Base-by-base conservation (phyloP, 2,329 filamentous ascomycete genomes). In the Colletotrichum chlorophyti region DNA sequence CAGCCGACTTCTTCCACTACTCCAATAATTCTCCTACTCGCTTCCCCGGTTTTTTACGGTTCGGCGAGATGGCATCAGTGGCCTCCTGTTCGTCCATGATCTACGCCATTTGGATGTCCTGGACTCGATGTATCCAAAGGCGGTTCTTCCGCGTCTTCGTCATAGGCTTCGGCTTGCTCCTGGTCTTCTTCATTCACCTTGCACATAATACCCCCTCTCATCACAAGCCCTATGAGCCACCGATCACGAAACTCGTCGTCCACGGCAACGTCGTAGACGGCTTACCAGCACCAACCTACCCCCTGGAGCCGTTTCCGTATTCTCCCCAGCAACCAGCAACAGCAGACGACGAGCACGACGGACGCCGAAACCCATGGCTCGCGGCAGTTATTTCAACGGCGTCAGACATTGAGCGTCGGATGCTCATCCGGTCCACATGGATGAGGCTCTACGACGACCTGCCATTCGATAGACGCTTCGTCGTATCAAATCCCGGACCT, bases 371-470 rank as follows among this genome's bases (percentile, higher is more conserved):
- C 3, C 67, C 69, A 2, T 71, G 69, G 69, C 63, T 71, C 12
- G 64, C 65, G 8, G 67, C 68, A 11, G 68, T 71, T 43, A 70
- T 71, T 24, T 68, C 66, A 11, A 55, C 69, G 5, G 69, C 69
- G 1, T 58, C 53, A 15, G 69, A 71, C 31, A 53, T 64, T 12
- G 63, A 70, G n/a, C 64, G 65, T 3, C 65, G 70, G 14, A 69
- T 66, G 63, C 58, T 70, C 23, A 72, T 73, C 10, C 63, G 70
- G 7, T 66, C 65, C 3, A 70, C 69, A 8, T 72, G 70, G 70
- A 72, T 72, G 68, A 60, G 58, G 5, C 57, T 72, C 7, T 72
- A 65, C 55, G 37, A 58, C 29, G 63, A 72, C 34, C 58, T 70
- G 1, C 65, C 70, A 7, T 68, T 72, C 21, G 68, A 67, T 10